Evolutionary conservation across 306 rosid species (phyloP).

Genomic region (Medicago ruthenica): DNA sequence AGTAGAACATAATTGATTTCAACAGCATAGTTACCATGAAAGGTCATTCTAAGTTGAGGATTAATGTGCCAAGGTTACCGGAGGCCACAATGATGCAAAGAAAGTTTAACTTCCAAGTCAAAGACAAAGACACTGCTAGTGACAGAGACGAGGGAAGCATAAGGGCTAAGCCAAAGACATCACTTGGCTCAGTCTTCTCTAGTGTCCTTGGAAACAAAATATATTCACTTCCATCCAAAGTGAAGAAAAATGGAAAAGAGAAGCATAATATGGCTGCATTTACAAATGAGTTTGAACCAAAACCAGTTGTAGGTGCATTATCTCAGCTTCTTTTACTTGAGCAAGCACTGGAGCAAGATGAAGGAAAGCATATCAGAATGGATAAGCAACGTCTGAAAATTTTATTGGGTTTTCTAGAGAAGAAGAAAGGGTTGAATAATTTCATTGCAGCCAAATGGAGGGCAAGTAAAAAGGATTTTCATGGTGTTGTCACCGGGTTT

Average conservation of each 20-base stretch:
- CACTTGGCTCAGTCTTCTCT: slow-evolving; percentile 26
- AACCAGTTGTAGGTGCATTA: slow-evolving; percentile 25
- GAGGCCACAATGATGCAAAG: slow-evolving; percentile 46
- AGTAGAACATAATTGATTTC: not conserved
- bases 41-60: slow-evolving; percentile 40
- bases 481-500: not conserved
- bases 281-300: slow-evolving; percentile 3
- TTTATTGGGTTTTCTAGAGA: slow-evolving; percentile 30
- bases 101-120: slow-evolving; percentile 29
- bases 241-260: slow-evolving; percentile 22
- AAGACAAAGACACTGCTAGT: slow-evolving; percentile 7
- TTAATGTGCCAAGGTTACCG: slow-evolving; percentile 46
- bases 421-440: slow-evolving; percentile 19
- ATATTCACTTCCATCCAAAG: slow-evolving; percentile 27
- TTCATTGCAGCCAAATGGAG: not conserved
- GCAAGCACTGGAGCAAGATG: not conserved
- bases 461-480: not conserved
- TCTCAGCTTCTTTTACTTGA: slow-evolving; percentile 40
- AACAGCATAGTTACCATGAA: slow-evolving; percentile 34
- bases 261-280: not conserved
- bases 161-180: slow-evolving; percentile 26
- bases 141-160: not conserved
- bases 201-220: slow-evolving; percentile 32
- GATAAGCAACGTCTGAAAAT: slow-evolving; percentile 15
- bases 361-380: slow-evolving; percentile 14